phyloP scores from a whole-genome alignment of 2,329 filamentous ascomycete genomes.

The Achaetomium macrosporum region DNA sequence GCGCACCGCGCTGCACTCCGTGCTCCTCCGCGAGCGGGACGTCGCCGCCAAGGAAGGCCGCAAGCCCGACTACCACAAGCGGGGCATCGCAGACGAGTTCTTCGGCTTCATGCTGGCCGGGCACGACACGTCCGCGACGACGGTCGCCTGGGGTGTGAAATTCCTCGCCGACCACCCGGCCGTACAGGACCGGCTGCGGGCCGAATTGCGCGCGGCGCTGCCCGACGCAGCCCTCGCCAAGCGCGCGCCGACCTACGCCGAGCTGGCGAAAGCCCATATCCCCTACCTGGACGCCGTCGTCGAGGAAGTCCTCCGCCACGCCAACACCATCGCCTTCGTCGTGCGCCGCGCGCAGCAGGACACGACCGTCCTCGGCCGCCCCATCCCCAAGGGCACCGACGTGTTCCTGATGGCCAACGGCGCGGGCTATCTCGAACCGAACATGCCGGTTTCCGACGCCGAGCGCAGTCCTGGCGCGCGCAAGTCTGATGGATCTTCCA shows the following conservation, averaged over 20 bases:
- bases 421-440: constrained; percentile 27
- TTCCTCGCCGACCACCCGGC: constrained; percentile 24
- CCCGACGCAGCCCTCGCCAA: constrained; percentile 15
- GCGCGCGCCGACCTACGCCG: constrained; percentile 28
- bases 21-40: constrained; percentile 30
- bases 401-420: constrained; percentile 28
- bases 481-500: constrained; percentile 4
- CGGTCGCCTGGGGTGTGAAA: constrained; percentile 26
- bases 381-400: constrained; percentile 32
- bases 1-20: constrained; percentile 29
- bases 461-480: constrained; percentile 24
- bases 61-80: constrained; percentile 22
- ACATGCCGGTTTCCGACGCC: constrained; percentile 26
- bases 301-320: constrained; percentile 33
- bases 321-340: constrained; percentile 28
- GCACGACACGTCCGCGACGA: constrained; percentile 30
- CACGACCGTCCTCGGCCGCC: constrained; percentile 31
- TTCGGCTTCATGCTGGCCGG: constrained; percentile 31
- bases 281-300: constrained; percentile 36
- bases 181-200: constrained; percentile 19
- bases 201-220: constrained; percentile 26
- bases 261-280: constrained; percentile 27
- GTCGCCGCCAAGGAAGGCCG: constrained; percentile 26
- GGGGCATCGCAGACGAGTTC: constrained; percentile 26
- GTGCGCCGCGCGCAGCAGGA: constrained; percentile 29